Evolutionary conservation across 805 yeast species (phyloP).

Genomic region (Saccharomycopsis fodiens): DNA sequence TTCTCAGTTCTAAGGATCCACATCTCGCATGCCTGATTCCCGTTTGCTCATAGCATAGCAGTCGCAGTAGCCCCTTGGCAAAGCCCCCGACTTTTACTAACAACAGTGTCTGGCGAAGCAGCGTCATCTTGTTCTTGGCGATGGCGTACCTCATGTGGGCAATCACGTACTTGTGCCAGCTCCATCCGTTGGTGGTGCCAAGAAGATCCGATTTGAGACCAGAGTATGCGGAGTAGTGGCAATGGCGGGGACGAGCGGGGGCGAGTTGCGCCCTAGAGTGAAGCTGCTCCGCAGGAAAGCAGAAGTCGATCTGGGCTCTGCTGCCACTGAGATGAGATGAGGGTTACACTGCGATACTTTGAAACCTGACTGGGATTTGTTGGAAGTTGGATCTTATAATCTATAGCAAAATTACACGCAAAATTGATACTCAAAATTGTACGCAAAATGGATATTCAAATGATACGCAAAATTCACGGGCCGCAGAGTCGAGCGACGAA

Average conservation of each 20-base stretch:
- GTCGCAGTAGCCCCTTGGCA: too few species aligned
- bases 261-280: background rate
- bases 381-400: too few species aligned
- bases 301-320: background rate
- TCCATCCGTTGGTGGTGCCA: constrained; percentile 89
- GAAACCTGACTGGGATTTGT: too few species aligned
- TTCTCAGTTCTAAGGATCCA: too few species aligned
- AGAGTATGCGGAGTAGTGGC: constrained; percentile 41
- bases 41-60: too few species aligned
- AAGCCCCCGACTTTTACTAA: constrained; percentile 5
- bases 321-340: background rate
- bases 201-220: constrained; percentile 87
- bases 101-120: constrained; percentile 60
- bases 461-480: too few species aligned
- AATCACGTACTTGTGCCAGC: constrained; percentile 76
- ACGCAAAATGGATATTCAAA: too few species aligned
- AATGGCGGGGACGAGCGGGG: background rate
- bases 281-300: background rate
- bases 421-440: too few species aligned
- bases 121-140: constrained; percentile 57
- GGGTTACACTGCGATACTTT: background rate
- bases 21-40: too few species aligned
- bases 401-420: too few species aligned
- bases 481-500: too few species aligned
- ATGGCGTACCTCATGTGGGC: constrained; percentile 92